Evolutionary conservation across 257 asterid species (phyloP).

Genomic region (Solanum bulbocastanum): DNA sequence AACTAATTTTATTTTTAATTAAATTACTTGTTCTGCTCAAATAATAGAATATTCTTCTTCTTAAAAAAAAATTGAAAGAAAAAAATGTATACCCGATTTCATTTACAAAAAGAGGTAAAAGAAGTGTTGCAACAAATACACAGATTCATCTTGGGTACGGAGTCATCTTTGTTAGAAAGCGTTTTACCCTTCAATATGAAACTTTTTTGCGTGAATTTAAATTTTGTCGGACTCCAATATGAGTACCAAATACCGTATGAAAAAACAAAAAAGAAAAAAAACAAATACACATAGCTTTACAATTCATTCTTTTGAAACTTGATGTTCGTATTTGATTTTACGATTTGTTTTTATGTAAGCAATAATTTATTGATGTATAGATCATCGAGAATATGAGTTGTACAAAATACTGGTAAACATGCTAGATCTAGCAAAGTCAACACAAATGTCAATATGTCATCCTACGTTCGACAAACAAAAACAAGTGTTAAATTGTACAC

Average conservation of each 20-base stretch:
- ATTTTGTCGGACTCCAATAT: too few relatives aligned
- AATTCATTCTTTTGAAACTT: background rate
- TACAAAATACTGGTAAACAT: background rate
- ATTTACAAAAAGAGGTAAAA: background rate
- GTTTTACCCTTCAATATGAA: too few relatives aligned
- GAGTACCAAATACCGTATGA: too few relatives aligned
- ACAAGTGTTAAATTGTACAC: too few relatives aligned
- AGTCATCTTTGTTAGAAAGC: background rate
- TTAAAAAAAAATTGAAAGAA: too few relatives aligned
- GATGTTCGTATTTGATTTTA: background rate
- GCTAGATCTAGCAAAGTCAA: too few relatives aligned
- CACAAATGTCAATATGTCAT: background rate
- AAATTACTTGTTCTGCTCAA: background rate
- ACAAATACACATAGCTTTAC: background rate
- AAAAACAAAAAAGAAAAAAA: too few relatives aligned
- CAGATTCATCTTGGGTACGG: background rate
- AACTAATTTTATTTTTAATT: background rate
- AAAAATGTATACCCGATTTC: background rate
- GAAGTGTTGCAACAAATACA: background rate
- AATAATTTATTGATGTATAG: background rate
- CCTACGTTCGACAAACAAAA: too few relatives aligned
- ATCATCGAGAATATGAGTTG: background rate
- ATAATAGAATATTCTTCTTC: background rate
- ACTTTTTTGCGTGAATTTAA: accelerated
- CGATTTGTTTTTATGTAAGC: background rate